Conservation (phyloP, 495 filamentous ascomycete genomes). For the Sphaerosporella brunnea region DNA sequence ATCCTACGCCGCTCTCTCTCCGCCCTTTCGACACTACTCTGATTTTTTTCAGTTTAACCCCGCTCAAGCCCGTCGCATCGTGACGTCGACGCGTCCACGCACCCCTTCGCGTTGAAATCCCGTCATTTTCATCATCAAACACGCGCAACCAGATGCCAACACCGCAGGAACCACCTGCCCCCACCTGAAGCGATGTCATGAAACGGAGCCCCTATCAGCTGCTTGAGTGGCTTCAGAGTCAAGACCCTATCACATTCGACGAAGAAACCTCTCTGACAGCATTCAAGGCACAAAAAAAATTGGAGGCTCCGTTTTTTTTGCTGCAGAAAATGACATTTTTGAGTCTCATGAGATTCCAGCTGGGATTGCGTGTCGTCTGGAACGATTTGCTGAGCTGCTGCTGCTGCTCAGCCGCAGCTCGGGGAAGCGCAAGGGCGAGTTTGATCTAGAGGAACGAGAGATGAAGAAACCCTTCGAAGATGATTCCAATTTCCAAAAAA, state of each 20-base stretch:
- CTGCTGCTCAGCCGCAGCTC: background rate
- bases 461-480: background rate
- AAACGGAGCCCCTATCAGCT: background rate
- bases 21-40: too few relatives aligned
- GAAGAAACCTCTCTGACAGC: background rate
- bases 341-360: background rate
- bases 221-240: background rate
- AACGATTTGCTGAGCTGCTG: background rate
- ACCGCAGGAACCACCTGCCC: background rate
- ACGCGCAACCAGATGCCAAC: background rate
- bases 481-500: background rate
- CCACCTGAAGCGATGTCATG: background rate
- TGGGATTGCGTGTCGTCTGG: background rate
- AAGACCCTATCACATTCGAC: background rate
- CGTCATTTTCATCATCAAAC: background rate
- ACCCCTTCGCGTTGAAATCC: too few relatives aligned
- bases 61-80: too few relatives aligned
- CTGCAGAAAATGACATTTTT: background rate
- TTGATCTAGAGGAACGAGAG: background rate
- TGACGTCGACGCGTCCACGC: too few relatives aligned
- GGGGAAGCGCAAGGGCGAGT: background rate
- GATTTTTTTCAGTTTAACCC: too few relatives aligned
- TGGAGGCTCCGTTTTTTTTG: background rate
- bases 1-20: too few relatives aligned
- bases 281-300: background rate